phyloP scores from a whole-genome alignment of 139 green algal species.

The Chlorella sp. region DNA sequence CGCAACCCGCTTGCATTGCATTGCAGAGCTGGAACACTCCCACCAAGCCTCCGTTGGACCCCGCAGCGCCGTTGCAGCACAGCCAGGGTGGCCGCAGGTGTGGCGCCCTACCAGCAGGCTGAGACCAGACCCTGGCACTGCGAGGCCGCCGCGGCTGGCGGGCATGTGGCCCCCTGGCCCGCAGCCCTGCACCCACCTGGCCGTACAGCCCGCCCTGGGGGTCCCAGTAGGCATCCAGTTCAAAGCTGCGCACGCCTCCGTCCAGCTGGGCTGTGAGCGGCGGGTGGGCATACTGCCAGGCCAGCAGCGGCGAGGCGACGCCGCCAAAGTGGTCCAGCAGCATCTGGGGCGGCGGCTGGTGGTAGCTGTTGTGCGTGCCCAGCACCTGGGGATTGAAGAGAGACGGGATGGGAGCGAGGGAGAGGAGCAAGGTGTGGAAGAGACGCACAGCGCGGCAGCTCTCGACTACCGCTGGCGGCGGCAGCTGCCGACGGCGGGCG shows the following conservation, averaged over 20 bases:
- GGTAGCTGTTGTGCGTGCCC: slow-evolving; percentile 54
- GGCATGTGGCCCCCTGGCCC: too few species aligned
- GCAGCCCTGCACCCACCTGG: slow-evolving; percentile 1
- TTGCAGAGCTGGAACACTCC: too few species aligned
- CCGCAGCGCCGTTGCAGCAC: too few species aligned
- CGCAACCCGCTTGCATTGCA: too few species aligned
- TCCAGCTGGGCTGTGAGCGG: slow-evolving; percentile 26
- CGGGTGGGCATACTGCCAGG: slow-evolving; percentile 42
- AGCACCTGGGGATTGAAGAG: slow-evolving; percentile 36
- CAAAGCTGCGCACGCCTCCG: slow-evolving; percentile 37
- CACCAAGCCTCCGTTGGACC: too few species aligned
- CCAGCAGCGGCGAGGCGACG: neutral
- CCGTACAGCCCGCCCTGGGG: slow-evolving; percentile 42
- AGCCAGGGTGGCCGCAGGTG: too few species aligned
- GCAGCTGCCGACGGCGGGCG: neutral
- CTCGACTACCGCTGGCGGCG: neutral
- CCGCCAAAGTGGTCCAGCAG: slow-evolving; percentile 11
- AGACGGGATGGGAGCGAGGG: neutral
- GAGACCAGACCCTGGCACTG: too few species aligned
- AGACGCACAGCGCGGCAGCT: too few species aligned
- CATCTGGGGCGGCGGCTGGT: slow-evolving; percentile 30
- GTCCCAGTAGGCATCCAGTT: slow-evolving; percentile 51
- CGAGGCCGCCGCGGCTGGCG: too few species aligned
- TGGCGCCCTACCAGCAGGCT: too few species aligned
- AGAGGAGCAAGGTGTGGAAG: too few species aligned